Evolutionary conservation across 768 basidiomycete genomes (phyloP), one percentile per base, ranked within the genome.

Genomic region (Epithele typhae): DNA sequence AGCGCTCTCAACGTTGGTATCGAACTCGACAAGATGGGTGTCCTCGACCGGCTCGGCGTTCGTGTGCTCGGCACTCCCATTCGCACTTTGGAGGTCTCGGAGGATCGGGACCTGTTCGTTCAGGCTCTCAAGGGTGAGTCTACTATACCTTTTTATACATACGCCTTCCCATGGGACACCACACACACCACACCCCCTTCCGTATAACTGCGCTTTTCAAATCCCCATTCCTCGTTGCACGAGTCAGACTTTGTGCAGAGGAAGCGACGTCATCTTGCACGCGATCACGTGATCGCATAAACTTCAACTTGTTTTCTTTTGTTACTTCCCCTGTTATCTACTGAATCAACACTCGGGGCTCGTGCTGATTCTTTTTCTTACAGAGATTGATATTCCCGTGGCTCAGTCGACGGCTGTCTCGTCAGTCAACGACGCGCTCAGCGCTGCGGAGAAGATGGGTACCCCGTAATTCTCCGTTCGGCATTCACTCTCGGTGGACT

Each of bases 401-500:
- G 94, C 94, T 24, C 85, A 91, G 55, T 97, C 94, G 30, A 94
- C 90, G 14, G 96, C 96, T 40, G 96, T 97, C 9, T 96, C 94
- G n/a, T 82, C 84, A 9, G 92, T 97, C 53, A 87, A 91, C 58
- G 93, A 82, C 51, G 96, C 96, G 32, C 80, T 99, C 30, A 78
- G 81, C 38, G 96, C 96, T 23, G 96, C 94, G 7, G 87, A 86
- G 54, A 68, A 68, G 58, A 99, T 98, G 92, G 94, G 32, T 99
- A 98, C 66, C 96, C 96, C 7, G 92, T 98, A 63, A 99, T 99
- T 58, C 75, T 97, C 55, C 94, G 96, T 48, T 82, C 91, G 23
- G 96, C 96, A 9, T 99, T 93, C 69, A 96, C 96, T 25, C 84
- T 99, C 22, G 96, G 96, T 65, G 96, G 96, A 63, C 84, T 99